Percentiles rank a stretch among this genome's conserved stretches.
Conservation (phyloP, 306 rosid genomes). For the Lithocarpus polystachyus region DNA sequence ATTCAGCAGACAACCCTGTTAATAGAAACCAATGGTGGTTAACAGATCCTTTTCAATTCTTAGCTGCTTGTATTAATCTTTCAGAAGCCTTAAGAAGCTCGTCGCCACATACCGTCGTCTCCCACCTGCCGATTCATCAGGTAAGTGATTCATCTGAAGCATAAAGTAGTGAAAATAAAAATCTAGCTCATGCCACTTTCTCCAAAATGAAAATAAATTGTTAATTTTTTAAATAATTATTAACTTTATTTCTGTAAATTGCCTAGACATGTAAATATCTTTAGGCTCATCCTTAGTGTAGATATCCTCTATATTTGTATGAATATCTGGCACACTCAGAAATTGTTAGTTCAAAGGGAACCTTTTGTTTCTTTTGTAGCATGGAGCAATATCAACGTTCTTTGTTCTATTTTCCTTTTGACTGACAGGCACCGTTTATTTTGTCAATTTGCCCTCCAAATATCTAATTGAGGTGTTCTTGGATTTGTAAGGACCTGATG, state of each 20-base stretch:
- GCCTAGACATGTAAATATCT: not conserved
- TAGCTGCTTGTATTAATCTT: conserved; percentile 79
- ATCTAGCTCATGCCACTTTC: not conserved
- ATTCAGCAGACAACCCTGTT: conserved; percentile 72
- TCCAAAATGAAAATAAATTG: no score
- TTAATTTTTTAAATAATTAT: no score
- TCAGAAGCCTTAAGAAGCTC: conserved; percentile 75
- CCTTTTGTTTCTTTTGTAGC: not conserved
- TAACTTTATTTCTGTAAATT: no score
- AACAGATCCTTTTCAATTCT: conserved; percentile 79
- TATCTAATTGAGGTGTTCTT: not conserved
- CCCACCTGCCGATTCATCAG: conserved; percentile 82
- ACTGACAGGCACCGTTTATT: not conserved
- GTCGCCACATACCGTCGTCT: conserved; percentile 69
- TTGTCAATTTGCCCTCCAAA: not conserved
- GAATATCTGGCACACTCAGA: not conserved
- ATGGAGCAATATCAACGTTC: not conserved
- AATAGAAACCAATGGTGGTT: conserved; percentile 85
- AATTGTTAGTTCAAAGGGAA: not conserved
- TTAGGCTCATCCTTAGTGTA: not conserved
- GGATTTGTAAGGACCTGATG: not conserved
- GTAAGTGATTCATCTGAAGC: conserved; percentile 37
- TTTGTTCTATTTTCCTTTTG: not conserved
- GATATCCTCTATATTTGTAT: not conserved
- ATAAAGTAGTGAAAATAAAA: not conserved